These are phyloP conservation scores for Cnidoscolus chayamansa DNA, from an alignment of 441 rosid genomes.

Conservation along the genomic window DNA sequence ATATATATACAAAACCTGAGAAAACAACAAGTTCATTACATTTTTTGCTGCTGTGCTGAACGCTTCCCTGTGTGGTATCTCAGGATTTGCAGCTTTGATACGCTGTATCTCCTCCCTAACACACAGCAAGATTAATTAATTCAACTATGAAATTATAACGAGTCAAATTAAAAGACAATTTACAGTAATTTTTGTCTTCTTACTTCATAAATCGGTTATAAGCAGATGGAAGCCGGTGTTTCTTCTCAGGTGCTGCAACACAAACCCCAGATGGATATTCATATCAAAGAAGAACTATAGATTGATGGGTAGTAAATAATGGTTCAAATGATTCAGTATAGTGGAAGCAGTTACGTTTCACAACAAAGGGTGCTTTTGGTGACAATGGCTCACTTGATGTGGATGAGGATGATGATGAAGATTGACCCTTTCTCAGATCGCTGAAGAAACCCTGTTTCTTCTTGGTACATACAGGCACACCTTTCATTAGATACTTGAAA, in stretches of 20 bases:
- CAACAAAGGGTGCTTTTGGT: conserved; percentile 84
- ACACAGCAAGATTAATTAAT: not conserved
- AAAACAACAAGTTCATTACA: conserved; percentile 30
- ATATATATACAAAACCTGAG: not conserved
- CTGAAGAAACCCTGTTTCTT: conserved; percentile 52
- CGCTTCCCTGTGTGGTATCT: conserved; percentile 94
- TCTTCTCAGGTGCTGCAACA: conserved; percentile 90
- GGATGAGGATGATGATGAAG: conserved; percentile 71
- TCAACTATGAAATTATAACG: too few relatives aligned
- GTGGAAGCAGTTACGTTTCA: conserved; percentile 54
- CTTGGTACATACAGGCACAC: conserved; percentile 13
- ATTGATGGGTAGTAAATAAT: not conserved
- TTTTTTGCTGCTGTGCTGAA: conserved; percentile 97
- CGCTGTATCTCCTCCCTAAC: conserved; percentile 98
- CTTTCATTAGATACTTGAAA: conserved; percentile 19
- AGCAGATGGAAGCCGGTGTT: conserved; percentile 98
- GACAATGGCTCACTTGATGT: conserved; percentile 73
- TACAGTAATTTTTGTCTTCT: conserved; percentile 3
- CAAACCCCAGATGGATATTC: not conserved
- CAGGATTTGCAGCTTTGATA: conserved; percentile 91
- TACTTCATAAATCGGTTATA: conserved; percentile 98
- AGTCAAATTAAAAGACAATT: too few relatives aligned
- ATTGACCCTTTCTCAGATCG: conserved; percentile 59
- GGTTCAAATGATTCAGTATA: not conserved
- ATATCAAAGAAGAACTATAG: not conserved